Conservation (phyloP, 2,329 filamentous ascomycete species). For the Colletotrichum simmondsii region DNA sequence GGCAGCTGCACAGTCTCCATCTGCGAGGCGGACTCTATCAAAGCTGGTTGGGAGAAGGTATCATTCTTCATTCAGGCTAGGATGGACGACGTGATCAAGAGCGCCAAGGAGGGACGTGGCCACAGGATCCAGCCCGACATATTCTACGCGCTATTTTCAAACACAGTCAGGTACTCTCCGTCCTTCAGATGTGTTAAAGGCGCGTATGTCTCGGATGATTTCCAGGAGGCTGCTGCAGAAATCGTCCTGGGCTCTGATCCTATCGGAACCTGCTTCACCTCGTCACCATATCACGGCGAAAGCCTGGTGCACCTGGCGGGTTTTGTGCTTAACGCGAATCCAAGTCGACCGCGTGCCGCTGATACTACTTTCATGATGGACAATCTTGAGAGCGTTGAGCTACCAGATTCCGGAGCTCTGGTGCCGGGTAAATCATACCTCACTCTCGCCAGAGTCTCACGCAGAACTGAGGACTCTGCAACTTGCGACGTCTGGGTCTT, state of each 20-base stretch:
- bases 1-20: background rate
- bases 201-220: too few relatives aligned
- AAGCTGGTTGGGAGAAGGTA: background rate
- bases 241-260: background rate
- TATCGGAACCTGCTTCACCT: background rate
- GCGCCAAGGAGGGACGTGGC: too few relatives aligned
- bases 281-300: background rate
- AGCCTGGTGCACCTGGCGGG: background rate
- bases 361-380: slow-evolving; percentile 13
- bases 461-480: background rate
- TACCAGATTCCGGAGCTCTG: background rate
- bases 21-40: background rate
- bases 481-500: slow-evolving; percentile 10
- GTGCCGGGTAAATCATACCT: background rate
- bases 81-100: background rate
- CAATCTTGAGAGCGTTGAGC: background rate
- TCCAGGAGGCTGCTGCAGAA: background rate
- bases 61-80: background rate
- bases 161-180: too few relatives aligned
- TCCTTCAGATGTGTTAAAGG: too few relatives aligned
- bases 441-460: background rate
- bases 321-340: background rate
- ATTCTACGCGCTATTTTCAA: too few relatives aligned
- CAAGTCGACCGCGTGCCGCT: background rate
- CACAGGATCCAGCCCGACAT: too few relatives aligned